Percentiles rank a stretch among this genome's conserved stretches.
phyloP scores from a whole-genome alignment of 169 alveolate genomes.

The Fabrea salina region DNA sequence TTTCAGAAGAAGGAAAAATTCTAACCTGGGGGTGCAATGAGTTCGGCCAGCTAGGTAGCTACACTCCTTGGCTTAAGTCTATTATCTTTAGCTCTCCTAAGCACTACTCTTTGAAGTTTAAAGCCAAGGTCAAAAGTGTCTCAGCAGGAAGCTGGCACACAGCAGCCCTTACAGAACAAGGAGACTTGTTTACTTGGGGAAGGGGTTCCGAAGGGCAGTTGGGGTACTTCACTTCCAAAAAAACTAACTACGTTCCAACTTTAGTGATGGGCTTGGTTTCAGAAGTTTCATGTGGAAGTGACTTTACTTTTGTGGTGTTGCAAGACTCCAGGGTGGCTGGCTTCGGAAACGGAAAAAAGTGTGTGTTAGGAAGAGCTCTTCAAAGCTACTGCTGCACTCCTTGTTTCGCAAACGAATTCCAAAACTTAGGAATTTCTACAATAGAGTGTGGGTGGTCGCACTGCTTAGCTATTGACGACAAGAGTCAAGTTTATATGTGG shows the following conservation, averaged over 20 bases:
- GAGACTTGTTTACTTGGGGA: constrained; percentile 89
- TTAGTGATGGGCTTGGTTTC: background rate
- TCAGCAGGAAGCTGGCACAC: constrained; percentile 91
- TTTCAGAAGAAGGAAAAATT: background rate
- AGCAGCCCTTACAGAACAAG: constrained; percentile 77
- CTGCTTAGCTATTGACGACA: constrained; percentile 49
- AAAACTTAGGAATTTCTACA: constrained; percentile 62
- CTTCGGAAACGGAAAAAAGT: constrained; percentile 78
- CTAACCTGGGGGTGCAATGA: constrained; percentile 8
- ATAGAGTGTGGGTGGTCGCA: constrained; percentile 88
- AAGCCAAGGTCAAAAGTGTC: constrained; percentile 53
- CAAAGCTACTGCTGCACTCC: constrained; percentile 39
- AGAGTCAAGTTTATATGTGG: constrained; percentile 80
- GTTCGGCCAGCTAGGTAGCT: constrained; percentile 16
- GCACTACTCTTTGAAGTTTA: background rate
- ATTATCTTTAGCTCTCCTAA: background rate
- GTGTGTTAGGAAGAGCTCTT: constrained; percentile 37
- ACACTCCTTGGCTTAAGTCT: background rate
- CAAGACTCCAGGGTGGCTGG: constrained; percentile 63
- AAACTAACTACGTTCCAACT: too few species aligned
- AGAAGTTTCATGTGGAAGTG: constrained; percentile 46
- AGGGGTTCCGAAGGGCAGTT: constrained; percentile 71
- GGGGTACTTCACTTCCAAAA: background rate
- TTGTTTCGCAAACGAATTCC: constrained; percentile 48
- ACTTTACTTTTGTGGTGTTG: constrained; percentile 65